These are phyloP conservation scores for Solanum chilense DNA, from an alignment of 257 asterid genomes.

Conservation along the genomic window DNA sequence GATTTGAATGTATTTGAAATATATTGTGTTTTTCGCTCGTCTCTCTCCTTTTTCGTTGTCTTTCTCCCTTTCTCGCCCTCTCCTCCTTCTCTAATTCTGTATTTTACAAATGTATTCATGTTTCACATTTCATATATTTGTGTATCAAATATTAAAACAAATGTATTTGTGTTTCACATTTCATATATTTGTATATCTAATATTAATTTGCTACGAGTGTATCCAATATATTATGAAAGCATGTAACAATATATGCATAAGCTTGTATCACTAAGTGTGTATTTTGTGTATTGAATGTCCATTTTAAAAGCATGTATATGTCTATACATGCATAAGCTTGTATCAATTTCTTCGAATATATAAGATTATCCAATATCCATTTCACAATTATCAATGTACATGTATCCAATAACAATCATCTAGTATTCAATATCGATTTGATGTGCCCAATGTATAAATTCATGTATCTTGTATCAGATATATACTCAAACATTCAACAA, in stretches of 20 bases:
- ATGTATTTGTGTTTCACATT: not conserved
- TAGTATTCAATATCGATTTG: not conserved
- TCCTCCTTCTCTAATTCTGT: not conserved
- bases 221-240: not conserved
- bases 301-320: not conserved
- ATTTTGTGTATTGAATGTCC: not conserved
- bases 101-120: not conserved
- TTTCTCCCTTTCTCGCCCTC: no score
- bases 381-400: no score
- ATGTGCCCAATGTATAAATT: not conserved
- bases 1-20: not conserved
- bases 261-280: not conserved
- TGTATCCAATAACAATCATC: not conserved
- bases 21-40: not conserved
- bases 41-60: no score
- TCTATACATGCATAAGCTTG: not conserved
- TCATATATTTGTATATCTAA: not conserved
- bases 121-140: no score
- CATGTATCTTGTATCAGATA: not conserved
- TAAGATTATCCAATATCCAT: not conserved
- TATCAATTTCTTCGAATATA: not conserved
- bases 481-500: no score
- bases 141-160: not conserved
- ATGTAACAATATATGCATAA: not conserved
- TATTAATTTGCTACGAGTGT: not conserved